These are phyloP conservation scores for Penicillium chermesinum DNA, from an alignment of 495 filamentous ascomycete species.

Conservation along the genomic window DNA sequence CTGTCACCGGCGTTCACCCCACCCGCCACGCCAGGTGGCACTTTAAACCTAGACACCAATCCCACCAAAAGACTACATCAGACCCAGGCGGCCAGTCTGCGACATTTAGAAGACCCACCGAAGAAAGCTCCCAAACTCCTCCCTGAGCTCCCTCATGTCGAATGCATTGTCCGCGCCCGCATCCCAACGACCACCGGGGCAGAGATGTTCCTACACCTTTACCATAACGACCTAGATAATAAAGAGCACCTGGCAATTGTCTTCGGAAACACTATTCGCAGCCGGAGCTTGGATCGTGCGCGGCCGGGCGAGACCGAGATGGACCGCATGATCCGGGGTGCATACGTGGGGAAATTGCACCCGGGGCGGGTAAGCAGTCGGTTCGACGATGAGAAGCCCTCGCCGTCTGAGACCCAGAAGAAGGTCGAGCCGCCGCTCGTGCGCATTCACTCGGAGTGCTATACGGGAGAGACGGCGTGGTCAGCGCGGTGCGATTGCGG, in stretches of 20 bases:
- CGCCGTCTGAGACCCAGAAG: conserved; percentile 7
- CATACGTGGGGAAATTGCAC: conserved; percentile 81
- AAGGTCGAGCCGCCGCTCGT: conserved; percentile 59
- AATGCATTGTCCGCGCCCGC: conserved; percentile 76
- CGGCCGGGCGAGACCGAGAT: conserved; percentile 88
- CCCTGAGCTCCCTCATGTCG: conserved; percentile 63
- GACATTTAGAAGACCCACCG: conserved; percentile 36
- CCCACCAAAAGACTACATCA: conserved; percentile 37
- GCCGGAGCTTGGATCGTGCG: conserved; percentile 69
- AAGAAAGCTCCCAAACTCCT: conserved; percentile 62
- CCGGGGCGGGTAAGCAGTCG: conserved; percentile 75
- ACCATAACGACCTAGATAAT: conserved; percentile 84
- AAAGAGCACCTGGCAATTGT: conserved; percentile 99
- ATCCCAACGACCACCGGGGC: conserved; percentile 84
- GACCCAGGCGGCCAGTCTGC: conserved; percentile 20
- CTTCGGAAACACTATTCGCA: conserved; percentile 81
- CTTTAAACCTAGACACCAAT: conserved; percentile 36
- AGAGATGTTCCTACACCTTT: conserved; percentile 96
- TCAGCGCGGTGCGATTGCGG: conserved; percentile 96
- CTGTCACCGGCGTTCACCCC: conserved; percentile 77
- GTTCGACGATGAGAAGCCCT: conserved; percentile 34
- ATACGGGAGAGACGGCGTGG: conserved; percentile 98
- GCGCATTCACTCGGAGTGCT: conserved; percentile 96
- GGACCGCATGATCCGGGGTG: conserved; percentile 92
- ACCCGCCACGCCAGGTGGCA: conserved; percentile 64